Conservation (phyloP, 257 asterid species). For the Solanum bulbocastanum region DNA sequence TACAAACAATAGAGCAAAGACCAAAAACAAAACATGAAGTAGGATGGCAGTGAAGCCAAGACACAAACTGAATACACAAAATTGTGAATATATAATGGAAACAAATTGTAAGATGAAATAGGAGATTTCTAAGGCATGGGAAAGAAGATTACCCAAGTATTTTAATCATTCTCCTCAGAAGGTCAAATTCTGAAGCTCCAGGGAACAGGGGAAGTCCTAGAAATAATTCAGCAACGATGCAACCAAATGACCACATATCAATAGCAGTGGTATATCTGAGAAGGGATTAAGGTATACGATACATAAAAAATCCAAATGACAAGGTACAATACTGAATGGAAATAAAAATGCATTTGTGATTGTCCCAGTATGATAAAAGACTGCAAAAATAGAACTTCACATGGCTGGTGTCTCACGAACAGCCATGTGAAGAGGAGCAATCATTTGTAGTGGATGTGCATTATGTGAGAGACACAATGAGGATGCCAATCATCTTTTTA, state of each 20-base stretch:
- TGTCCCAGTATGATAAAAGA: neutral
- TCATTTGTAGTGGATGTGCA: neutral
- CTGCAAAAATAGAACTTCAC: neutral
- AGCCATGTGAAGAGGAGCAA: neutral
- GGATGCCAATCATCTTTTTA: neutral
- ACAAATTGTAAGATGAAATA: neutral
- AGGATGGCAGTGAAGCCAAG: neutral
- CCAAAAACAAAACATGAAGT: neutral
- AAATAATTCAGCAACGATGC: constrained; percentile 95
- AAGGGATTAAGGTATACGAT: constrained; percentile 42
- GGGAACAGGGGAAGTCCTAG: constrained; percentile 96
- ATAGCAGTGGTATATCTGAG: constrained; percentile 88
- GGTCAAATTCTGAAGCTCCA: constrained; percentile 98
- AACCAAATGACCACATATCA: constrained; percentile 99
- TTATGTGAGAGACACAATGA: neutral
- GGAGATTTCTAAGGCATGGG: neutral
- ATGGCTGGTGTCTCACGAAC: neutral
- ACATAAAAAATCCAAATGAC: neutral
- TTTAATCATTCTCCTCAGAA: constrained; percentile 87
- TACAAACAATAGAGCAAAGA: neutral
- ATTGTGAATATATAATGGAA: neutral
- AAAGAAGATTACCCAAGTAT: constrained; percentile 67
- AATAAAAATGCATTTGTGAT: neutral
- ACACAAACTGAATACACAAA: neutral
- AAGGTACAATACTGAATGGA: neutral